phyloP scores from a whole-genome alignment of 2,329 filamentous ascomycete genomes.

The Aspergillus ochraceus region DNA sequence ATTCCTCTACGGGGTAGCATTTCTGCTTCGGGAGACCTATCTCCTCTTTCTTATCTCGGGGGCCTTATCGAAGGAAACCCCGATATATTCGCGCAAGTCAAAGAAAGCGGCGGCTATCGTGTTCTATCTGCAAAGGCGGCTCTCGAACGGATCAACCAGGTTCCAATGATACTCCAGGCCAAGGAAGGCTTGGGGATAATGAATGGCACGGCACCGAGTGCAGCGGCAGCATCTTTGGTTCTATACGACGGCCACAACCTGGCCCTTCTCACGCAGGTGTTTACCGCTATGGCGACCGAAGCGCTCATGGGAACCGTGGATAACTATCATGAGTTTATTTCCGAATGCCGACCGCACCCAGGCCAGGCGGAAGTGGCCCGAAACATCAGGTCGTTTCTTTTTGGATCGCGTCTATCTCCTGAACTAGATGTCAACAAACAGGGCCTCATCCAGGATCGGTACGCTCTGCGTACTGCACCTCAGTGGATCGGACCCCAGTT shows the following conservation, averaged over 20 bases:
- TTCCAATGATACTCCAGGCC: constrained; percentile 38
- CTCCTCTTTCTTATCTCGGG: constrained; percentile 3
- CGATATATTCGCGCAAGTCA: background rate
- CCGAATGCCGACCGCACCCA: constrained; percentile 55
- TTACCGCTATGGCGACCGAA: constrained; percentile 63
- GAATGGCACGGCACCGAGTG: constrained; percentile 50
- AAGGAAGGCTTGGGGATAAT: constrained; percentile 54
- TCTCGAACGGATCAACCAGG: constrained; percentile 25
- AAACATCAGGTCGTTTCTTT: constrained; percentile 54
- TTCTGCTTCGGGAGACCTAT: constrained; percentile 8
- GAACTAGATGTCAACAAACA: background rate
- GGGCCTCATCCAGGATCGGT: constrained; percentile 55
- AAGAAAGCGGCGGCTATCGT: background rate
- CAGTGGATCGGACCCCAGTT: constrained; percentile 68
- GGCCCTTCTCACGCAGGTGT: constrained; percentile 54
- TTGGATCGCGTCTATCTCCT: constrained; percentile 42
- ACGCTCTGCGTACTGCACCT: constrained; percentile 60
- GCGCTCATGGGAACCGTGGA: constrained; percentile 55
- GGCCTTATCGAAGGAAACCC: constrained; percentile 6
- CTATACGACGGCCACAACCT: constrained; percentile 55
- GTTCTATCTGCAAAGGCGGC: constrained; percentile 18
- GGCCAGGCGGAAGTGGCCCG: constrained; percentile 58
- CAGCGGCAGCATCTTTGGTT: constrained; percentile 47
- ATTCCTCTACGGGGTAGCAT: constrained; percentile 1
- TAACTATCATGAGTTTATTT: constrained; percentile 59